Evolutionary conservation across 1,284 basidiomycete species (phyloP), one percentile per base, ranked within the genome.

Genomic region (Tilletia walkeri): DNA sequence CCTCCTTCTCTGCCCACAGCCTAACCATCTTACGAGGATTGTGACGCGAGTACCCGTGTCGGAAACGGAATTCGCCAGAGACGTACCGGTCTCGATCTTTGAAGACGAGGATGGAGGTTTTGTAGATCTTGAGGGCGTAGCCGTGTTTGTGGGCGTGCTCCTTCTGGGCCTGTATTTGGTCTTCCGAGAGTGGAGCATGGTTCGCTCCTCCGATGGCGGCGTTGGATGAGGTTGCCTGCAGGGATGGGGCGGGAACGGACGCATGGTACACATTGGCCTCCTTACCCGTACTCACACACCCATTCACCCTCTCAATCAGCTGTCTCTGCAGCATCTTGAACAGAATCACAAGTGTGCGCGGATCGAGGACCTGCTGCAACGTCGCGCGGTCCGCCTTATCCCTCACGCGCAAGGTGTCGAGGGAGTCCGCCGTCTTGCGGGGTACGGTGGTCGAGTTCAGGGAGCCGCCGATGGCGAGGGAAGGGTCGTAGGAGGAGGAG

Each of bases 21-120:
- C 93, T 89, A 18, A 99, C 95, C 95, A 99, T 99, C 86, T 99
- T 99, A 50, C 96, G 89, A 9, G 96, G 95, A 82, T 99, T 99
- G 76, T 89, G 90, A 67, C 91, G 90, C 75, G 90, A 90, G 84
- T 99, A 99, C 6, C 95, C 95, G 73, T 91, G 89, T 49, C 93
- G 88, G 86, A 99, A 99, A 9, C 96, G 90, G 81, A 92, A 91
- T 83, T 99, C 96, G 65, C 88, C 88, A 0, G 90, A 89, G 45
- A 98, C 94, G 84, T 98, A 98, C 70, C 92, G 91, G 82, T 96
- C 94, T 12, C 96, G 90, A 79, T 98, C 93, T 84, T 97, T 96
- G 87, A 99, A 99, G 9, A 95, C 88, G 7, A 99, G 89, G 75
- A 99, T 99, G 38, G 93, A 95, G 0, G 96, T 99, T 84, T 99